Conservation (phyloP, 306 rosid species). For the Senna tora region DNA sequence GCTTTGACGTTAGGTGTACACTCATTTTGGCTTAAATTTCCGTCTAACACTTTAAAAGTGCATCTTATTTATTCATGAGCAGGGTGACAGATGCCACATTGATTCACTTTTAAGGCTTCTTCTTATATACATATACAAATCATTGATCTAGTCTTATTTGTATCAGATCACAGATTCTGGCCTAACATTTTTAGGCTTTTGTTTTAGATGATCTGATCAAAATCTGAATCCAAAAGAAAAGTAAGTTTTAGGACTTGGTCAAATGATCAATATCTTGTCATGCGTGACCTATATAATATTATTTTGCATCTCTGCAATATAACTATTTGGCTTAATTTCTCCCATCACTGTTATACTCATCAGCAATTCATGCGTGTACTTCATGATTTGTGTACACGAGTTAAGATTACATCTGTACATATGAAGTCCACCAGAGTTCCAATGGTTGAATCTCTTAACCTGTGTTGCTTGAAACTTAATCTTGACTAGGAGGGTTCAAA, state of each 20-base stretch:
- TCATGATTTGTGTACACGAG: no score
- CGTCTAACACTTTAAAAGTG: not conserved
- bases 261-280: not conserved
- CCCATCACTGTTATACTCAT: no score
- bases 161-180: not conserved
- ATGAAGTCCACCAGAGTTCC: no score
- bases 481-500: conserved; percentile 19
- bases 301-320: not conserved
- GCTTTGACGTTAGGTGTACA: conserved; percentile 1
- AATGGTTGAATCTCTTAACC: not conserved
- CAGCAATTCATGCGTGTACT: no score
- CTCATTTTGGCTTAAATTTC: no score
- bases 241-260: not conserved
- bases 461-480: conserved; percentile 6
- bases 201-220: not conserved
- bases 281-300: not conserved
- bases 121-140: not conserved
- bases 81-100: not conserved
- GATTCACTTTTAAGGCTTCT: not conserved
- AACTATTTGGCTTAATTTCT: not conserved
- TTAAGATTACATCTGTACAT: no score
- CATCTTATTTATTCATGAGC: not conserved
- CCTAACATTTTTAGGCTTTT: not conserved
- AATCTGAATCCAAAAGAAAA: not conserved
- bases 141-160: not conserved